Base-by-base conservation (phyloP, 495 filamentous ascomycete species). In the Aspergillus haitiensis region DNA sequence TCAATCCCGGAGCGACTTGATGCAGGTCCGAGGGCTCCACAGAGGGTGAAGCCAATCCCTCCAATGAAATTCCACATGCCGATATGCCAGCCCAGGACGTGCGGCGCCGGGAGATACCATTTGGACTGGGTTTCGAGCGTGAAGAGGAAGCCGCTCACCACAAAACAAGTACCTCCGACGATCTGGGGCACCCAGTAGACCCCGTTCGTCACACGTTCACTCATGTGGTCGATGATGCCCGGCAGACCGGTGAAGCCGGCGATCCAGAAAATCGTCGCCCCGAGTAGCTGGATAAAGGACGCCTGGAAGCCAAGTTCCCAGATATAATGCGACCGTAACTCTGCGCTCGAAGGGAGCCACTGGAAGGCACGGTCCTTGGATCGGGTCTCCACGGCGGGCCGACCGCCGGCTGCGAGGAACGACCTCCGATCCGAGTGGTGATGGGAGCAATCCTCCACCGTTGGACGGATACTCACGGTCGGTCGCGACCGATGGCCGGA, bases 141-240 rank as follows among this genome's bases (percentile, higher is more conserved):
- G 67, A 87, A 90, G 10, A 91, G 64, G 0, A 75, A 64, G 18
- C 72, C 72, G 56, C 70, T 86, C 37, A 86, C 50, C 58, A 89
- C 79, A 70, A 90, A 90, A 7, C 85, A 85, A 0, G 63, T 65
- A 0, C 88, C 87, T 5, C 88, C 86, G 0, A 89, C 74, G 5
- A 90, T 84, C 66, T 91, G 84, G 2, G 88, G 86, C 0, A 80
- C 70, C 88, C 86, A 90, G 70, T 82, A 90, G 0, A 82, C 75
- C 12, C 85, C 83, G 65, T 86, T 78, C 0, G 81, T 73, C 1
- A 78, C 59, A 11, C 74, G 61, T 47, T 75, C 71, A 12, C 74
- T 75, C 66, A 85, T 66, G 40, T 76, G 60, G 51, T 79, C 66
- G 57, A 71, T 72, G 58, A 90, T 85, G 5, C 79, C 76, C 5